Conservation (phyloP, 2,329 filamentous ascomycete species). For the Annulohypoxylon truncatum region DNA sequence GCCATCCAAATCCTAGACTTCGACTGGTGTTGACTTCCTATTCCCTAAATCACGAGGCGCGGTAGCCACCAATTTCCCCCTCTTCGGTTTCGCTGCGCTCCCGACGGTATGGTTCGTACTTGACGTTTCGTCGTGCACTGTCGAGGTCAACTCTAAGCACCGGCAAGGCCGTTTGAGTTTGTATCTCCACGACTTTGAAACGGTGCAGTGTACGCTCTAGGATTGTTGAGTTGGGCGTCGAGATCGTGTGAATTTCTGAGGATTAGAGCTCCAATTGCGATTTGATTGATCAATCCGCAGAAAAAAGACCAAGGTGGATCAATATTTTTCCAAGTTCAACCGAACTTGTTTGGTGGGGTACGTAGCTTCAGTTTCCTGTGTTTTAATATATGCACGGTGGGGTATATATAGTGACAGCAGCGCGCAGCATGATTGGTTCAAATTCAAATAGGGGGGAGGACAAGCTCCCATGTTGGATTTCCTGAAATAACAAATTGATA, state of each 20-base stretch:
- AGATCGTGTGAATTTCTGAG: neutral
- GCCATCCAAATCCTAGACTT: neutral
- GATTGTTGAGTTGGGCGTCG: neutral
- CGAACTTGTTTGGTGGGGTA: conserved; percentile 6
- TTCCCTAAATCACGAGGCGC: neutral
- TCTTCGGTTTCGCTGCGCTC: neutral
- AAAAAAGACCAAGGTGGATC: conserved; percentile 33
- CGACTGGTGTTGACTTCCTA: neutral
- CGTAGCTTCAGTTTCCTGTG: neutral
- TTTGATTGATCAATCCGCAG: conserved; percentile 15
- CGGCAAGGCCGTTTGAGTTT: neutral
- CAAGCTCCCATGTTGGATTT: no score
- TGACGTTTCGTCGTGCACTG: neutral
- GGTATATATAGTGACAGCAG: neutral
- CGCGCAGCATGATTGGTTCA: neutral
- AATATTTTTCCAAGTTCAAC: conserved; percentile 27
- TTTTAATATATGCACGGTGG: neutral
- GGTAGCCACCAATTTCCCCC: neutral
- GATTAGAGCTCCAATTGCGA: conserved; percentile 11
- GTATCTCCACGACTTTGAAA: neutral
- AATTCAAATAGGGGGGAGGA: neutral
- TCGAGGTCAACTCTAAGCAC: neutral
- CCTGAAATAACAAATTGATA: neutral
- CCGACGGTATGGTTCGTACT: neutral
- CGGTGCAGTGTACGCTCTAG: neutral